Percentiles rank a stretch among this genome's conserved stretches.
Conservation (phyloP, 1,284 basidiomycete species). For the Malassezia equina region DNA sequence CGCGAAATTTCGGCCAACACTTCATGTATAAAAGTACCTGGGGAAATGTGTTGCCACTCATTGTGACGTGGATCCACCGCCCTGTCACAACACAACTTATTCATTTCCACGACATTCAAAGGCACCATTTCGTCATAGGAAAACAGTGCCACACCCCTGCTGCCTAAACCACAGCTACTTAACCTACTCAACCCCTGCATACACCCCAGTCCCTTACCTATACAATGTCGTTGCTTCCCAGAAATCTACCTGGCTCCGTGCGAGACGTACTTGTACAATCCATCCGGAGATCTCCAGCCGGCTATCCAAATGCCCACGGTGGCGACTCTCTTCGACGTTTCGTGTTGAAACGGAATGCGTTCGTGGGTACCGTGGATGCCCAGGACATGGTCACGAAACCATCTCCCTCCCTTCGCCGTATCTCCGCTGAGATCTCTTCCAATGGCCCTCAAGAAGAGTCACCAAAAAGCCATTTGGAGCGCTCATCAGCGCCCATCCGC, state of each 20-base stretch:
- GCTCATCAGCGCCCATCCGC: background rate
- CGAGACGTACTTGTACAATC: slow-evolving; percentile 10
- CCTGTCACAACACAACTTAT: background rate
- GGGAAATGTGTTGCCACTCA: background rate
- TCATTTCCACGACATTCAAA: background rate
- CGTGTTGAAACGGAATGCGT: slow-evolving; percentile 14
- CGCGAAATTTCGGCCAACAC: background rate
- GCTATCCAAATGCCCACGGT: slow-evolving; percentile 1
- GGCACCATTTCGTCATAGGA: background rate
- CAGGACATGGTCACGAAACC: background rate
- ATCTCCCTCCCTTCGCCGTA: background rate
- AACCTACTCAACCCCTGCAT: background rate
- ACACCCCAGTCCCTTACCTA: background rate
- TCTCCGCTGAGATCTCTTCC: background rate
- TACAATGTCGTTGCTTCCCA: slow-evolving; percentile 3
- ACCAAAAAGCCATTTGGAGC: background rate
- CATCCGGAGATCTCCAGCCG: slow-evolving; percentile 7
- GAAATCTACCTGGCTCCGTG: slow-evolving; percentile 4
- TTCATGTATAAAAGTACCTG: background rate
- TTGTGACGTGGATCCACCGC: background rate
- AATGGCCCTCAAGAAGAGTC: background rate
- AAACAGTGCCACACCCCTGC: background rate
- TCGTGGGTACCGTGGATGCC: background rate
- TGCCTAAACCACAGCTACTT: background rate
- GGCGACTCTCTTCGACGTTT: slow-evolving; percentile 15